Evolutionary conservation across 2,329 filamentous ascomycete genomes (phyloP), one percentile per base, ranked within the genome.

Genomic region (Ophiocordyceps camponoti-saundersi): DNA sequence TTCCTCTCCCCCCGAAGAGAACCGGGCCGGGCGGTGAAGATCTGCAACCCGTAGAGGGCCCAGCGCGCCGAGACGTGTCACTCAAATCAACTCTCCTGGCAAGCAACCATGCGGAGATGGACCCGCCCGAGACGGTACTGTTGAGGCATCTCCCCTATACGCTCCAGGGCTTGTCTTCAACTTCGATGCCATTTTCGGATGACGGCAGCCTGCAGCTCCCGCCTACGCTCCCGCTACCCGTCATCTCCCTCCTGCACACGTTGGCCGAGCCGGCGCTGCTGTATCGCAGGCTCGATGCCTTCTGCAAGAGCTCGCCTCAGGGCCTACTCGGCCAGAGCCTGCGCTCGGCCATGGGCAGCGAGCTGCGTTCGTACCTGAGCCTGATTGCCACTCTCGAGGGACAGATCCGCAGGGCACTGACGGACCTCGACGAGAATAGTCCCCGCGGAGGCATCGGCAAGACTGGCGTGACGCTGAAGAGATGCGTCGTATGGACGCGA

Each of bases 401-500:
- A 12, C 90, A 98, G 61, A 95, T 96, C 47, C 77, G 90, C 49
- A 74, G 85, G 51, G 88, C 89, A 1, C 66, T 96, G 44, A 73
- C 81, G 6, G 77, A 82, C 8, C 67, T 92, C n/a, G 79, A 85
- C 52, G 78, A 83, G 46, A 68, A 70, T 2, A 75, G 76, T 4
- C 77, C 83, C 2, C 73, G 80, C 44, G 75, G 77, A 42, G 82
- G 82, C 2, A 79, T 93, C 46, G 82, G 86, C 6, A 92, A 89
- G 56, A 82, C 85, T 1, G 88, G 89, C 2, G 90, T 98, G 15
- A 98, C 92, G 0, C 68, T 98, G 45, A 96, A 96, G 62, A 75
- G 92, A 59, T 96, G 90, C 56, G 84, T 98, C 3, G 84, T 98
- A 22, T 98, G 93, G 93, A 96, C 89, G 10, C 79, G 90, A 54